Evolutionary conservation across 129 eudicot genomes (phyloP), one percentile per base, ranked within the genome.

Genomic region (sunflower (Helianthus annuus)): DNA sequence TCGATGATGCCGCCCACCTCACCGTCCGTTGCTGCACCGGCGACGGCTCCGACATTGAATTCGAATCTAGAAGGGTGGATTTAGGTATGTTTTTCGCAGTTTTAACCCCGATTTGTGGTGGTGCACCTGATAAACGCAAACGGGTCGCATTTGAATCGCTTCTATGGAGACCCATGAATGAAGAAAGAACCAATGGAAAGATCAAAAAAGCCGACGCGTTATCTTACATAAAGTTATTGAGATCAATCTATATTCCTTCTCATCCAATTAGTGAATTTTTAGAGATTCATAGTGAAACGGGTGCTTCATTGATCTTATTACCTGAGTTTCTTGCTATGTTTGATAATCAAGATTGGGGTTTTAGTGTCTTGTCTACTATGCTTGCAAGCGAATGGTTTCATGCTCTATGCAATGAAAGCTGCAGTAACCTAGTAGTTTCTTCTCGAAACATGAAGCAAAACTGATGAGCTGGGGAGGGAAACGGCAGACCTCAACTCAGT

Each of bases 21-120:
- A 92, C 99, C 11, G 93, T 84, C 56, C 97, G 76, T 63, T 76
- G 87, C 78, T 84, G 89, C 82, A 40, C 45, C 2, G 80, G 84
- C 32, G 74, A 79, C 4, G 91, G 97, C 76, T 84, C 91, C 71
- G 83, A 56, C 44, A 81, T n/a, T 64, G 96, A 88, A 58, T 69
- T 96, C 7, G 99, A 87, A 66, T 81, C 95, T 3, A 93, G 97
- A 16, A 73, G 99, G 82, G 93, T 94, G 45, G 99, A 94, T 80
- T 81, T 94, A 72, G 99, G 99, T 59, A 85, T 94, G 97, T 88
- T 94, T 77, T 94, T 87, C 27, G 99, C 99, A 7, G 69, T 94
- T 66, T 48, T 94, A 60, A 94, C 97, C 17, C 99, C 99, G 0
- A 64, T 94, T 16, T 94, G 97, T 62, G 84, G 94, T 68, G 99